phyloP scores from a whole-genome alignment of 148 eudicot species.

The Rhododendron ovatum region DNA sequence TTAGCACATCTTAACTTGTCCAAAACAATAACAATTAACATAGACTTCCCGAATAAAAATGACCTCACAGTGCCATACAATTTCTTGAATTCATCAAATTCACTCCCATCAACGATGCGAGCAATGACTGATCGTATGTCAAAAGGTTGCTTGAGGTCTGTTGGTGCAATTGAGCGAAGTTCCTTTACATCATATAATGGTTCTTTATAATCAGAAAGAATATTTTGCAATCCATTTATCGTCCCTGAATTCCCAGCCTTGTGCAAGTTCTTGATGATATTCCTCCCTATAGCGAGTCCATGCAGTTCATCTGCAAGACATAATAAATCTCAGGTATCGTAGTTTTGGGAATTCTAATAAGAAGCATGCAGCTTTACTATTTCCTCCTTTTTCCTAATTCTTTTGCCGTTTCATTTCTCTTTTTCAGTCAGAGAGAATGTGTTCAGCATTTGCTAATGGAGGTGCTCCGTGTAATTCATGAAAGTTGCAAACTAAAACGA shows the following conservation, averaged over 20 bases:
- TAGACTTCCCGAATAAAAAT: slow-evolving; percentile 16
- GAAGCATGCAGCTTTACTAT: background rate
- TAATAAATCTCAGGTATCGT: background rate
- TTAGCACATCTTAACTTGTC: slow-evolving; percentile 6
- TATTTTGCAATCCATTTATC: slow-evolving; percentile 22
- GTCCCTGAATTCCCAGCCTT: slow-evolving; percentile 61
- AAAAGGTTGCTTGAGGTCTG: slow-evolving; percentile 87
- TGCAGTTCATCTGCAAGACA: slow-evolving; percentile 82
- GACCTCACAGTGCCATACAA: slow-evolving; percentile 98
- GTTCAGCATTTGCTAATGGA: background rate
- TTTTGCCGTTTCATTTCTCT: background rate
- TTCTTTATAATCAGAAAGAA: slow-evolving; percentile 47
- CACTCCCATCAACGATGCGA: slow-evolving; percentile 94
- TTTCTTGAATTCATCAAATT: slow-evolving; percentile 99
- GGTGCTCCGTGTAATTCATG: background rate
- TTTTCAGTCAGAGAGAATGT: background rate
- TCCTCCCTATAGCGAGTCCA: slow-evolving; percentile 92
- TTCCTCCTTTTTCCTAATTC: no score
- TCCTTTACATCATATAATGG: slow-evolving; percentile 79
- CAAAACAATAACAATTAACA: background rate
- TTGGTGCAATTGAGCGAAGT: slow-evolving; percentile 88
- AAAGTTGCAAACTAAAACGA: background rate
- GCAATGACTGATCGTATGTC: slow-evolving; percentile 89
- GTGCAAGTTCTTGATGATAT: slow-evolving; percentile 77
- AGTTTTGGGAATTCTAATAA: background rate